Evolutionary conservation across 2,329 filamentous ascomycete genomes (phyloP).

Genomic region (Paecilomyces variotii): DNA sequence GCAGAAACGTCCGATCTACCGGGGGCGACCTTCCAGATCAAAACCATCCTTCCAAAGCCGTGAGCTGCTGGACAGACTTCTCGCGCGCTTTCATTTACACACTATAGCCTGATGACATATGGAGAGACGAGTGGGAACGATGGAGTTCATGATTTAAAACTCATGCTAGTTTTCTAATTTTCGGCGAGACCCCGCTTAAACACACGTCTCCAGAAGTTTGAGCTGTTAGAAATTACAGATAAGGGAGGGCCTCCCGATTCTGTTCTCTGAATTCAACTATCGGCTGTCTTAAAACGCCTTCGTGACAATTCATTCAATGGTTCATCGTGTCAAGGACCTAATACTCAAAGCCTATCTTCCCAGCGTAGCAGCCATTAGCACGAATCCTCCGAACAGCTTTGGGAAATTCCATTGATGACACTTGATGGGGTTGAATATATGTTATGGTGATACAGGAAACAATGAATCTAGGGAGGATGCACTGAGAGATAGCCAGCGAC

Average conservation of each 20-base stretch:
- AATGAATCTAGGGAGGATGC: slow-evolving; percentile 10
- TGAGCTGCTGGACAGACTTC: slow-evolving; percentile 29
- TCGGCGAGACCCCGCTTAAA: background rate
- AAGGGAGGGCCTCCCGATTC: background rate
- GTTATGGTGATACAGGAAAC: slow-evolving; percentile 12
- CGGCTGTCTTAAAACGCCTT: background rate
- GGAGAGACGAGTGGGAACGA: background rate
- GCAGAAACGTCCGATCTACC: slow-evolving; percentile 84
- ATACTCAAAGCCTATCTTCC: slow-evolving; percentile 40
- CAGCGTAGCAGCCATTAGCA: slow-evolving; percentile 27
- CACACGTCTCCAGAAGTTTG: background rate
- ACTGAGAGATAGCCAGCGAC: slow-evolving; percentile 1
- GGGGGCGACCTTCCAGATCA: slow-evolving; percentile 89
- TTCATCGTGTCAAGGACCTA: slow-evolving; percentile 10
- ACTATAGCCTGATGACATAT: background rate
- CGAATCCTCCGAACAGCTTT: slow-evolving; percentile 19
- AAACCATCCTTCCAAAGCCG: slow-evolving; percentile 63
- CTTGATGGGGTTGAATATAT: slow-evolving; percentile 2
- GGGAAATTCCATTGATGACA: slow-evolving; percentile 6
- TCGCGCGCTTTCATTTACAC: background rate
- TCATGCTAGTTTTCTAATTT: background rate
- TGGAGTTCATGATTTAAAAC: background rate
- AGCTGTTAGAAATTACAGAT: background rate
- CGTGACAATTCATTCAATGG: slow-evolving; percentile 7
- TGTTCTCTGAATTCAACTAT: background rate